phyloP scores from a whole-genome alignment of 208 protist species.

The Acanthamoeba sp. region DNA sequence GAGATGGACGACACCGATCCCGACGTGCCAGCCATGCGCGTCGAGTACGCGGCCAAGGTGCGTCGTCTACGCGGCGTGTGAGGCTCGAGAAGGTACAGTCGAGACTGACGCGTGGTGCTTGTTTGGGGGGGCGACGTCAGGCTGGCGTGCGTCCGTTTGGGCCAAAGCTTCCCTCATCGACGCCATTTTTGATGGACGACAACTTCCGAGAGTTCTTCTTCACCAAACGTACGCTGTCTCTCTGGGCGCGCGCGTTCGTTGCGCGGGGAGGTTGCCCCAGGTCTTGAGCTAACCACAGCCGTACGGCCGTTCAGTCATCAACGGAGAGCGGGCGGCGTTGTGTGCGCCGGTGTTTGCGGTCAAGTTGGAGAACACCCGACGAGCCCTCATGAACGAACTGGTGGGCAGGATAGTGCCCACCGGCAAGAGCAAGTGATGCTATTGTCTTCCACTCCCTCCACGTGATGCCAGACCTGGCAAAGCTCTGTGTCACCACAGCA shows the following conservation, averaged over 20 bases:
- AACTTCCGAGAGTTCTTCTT: conserved; percentile 69
- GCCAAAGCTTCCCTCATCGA: neutral
- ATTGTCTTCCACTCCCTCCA: too few species aligned
- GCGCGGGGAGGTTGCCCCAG: too few species aligned
- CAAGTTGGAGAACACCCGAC: conserved; percentile 3
- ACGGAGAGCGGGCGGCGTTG: conserved; percentile 6
- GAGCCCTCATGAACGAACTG: conserved; percentile 32
- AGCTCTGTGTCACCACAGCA: too few species aligned
- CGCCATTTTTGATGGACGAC: conserved; percentile 25
- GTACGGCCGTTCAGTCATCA: neutral
- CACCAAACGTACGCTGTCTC: conserved; percentile 35
- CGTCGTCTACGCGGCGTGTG: too few species aligned
- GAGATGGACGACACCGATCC: neutral
- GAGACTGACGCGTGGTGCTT: neutral
- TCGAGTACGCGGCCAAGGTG: conserved; percentile 37
- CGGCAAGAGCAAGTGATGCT: conserved; percentile 6
- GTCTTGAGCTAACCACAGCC: too few species aligned
- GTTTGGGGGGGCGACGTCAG: neutral
- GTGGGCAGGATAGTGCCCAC: neutral
- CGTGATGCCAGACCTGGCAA: too few species aligned
- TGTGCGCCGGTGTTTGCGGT: conserved; percentile 45
- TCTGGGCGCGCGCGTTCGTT: too few species aligned
- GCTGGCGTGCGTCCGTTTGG: conserved; percentile 58
- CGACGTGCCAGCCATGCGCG: neutral
- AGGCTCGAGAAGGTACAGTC: too few species aligned